These are phyloP conservation scores for Dictyostelium citrinum DNA, from an alignment of 78 protist genomes.

Conservation along the genomic window DNA sequence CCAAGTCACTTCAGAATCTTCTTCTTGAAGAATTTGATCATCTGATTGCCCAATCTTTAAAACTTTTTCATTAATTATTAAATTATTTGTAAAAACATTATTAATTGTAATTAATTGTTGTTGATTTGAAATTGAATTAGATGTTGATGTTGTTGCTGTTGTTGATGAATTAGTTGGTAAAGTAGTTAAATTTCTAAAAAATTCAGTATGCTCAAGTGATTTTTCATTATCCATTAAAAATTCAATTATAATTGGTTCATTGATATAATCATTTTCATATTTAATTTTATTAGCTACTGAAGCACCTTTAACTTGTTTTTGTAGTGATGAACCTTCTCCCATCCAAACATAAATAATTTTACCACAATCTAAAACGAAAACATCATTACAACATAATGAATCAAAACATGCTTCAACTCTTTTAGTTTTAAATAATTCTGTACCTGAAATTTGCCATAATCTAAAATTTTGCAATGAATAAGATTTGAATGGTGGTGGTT, in stretches of 20 bases:
- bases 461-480: slow-evolving; percentile 13
- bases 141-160: background rate
- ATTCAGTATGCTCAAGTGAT: background rate
- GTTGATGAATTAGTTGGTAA: no score
- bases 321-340: slow-evolving; percentile 31
- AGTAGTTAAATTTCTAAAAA: background rate
- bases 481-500: slow-evolving; percentile 9
- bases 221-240: slow-evolving; percentile 17
- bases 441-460: slow-evolving; percentile 43
- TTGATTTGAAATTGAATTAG: background rate
- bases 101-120: background rate
- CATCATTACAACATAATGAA: slow-evolving; percentile 53
- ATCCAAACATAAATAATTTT: slow-evolving; percentile 45
- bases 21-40: background rate
- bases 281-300: slow-evolving; percentile 51
- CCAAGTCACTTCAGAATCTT: slow-evolving; percentile 39
- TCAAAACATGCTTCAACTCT: slow-evolving; percentile 32
- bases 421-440: slow-evolving; percentile 48
- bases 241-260: slow-evolving; percentile 54
- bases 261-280: slow-evolving; percentile 24
- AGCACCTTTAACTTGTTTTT: slow-evolving; percentile 55
- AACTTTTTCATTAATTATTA: slow-evolving; percentile 4
- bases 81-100: slow-evolving; percentile 8
- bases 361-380: slow-evolving; percentile 58
- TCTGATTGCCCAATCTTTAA: background rate